Evolutionary conservation across 2,329 filamentous ascomycete genomes (phyloP).

Genomic region (Fusarium anguioides): DNA sequence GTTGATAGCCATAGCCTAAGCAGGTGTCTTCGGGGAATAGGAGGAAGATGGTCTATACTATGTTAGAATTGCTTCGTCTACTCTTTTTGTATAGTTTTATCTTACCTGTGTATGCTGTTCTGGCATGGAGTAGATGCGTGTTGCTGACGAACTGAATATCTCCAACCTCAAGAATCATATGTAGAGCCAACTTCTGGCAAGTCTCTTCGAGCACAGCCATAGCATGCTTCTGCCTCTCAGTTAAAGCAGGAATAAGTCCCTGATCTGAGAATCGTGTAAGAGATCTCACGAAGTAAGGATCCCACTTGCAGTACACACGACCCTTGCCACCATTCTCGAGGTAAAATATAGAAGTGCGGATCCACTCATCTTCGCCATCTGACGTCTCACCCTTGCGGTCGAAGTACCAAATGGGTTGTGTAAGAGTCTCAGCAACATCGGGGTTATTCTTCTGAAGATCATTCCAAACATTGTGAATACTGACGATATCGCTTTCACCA

Average conservation of each 20-base stretch:
- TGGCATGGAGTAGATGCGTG: slow-evolving; percentile 81
- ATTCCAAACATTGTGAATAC: slow-evolving; percentile 85
- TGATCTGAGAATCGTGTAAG: slow-evolving; percentile 78
- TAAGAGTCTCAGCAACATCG: slow-evolving; percentile 80
- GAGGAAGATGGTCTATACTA: slow-evolving; percentile 64
- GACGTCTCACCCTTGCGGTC: slow-evolving; percentile 89
- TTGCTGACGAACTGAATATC: slow-evolving; percentile 91
- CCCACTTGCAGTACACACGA: slow-evolving; percentile 75
- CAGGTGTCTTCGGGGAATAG: slow-evolving; percentile 77
- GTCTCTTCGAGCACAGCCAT: slow-evolving; percentile 73
- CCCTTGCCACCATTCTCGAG: slow-evolving; percentile 74
- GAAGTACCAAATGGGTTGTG: slow-evolving; percentile 88
- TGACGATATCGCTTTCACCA: slow-evolving; percentile 85
- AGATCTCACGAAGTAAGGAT: slow-evolving; percentile 87
- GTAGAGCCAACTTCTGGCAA: slow-evolving; percentile 76
- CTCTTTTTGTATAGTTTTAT: too few relatives aligned
- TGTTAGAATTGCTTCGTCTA: too few relatives aligned
- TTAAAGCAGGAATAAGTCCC: slow-evolving; percentile 79
- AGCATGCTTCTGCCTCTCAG: slow-evolving; percentile 74
- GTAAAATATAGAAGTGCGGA: slow-evolving; percentile 78
- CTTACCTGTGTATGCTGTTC: slow-evolving; percentile 76
- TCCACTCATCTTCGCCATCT: slow-evolving; percentile 78
- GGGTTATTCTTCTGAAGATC: slow-evolving; percentile 78
- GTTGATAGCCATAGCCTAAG: slow-evolving; percentile 88
- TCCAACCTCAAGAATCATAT: slow-evolving; percentile 88